Evolutionary conservation across 495 filamentous ascomycete species (phyloP), one percentile per base, ranked within the genome.

Genomic region (Trichoderma erinaceum): DNA sequence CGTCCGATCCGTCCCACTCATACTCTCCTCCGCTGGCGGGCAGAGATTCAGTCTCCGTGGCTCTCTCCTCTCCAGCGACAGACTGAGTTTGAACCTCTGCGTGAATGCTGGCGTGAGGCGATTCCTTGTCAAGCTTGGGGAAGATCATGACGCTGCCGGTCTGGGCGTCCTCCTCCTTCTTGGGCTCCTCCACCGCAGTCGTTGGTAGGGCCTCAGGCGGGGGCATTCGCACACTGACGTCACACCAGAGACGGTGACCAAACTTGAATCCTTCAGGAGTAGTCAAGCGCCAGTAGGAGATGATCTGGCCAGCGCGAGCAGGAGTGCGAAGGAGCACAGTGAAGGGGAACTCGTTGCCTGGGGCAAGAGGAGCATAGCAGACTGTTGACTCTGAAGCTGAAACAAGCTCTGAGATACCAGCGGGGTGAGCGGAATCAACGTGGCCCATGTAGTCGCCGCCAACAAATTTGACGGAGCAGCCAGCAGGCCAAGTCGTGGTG

Each of bases 271-370:
- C 92, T 69, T 93, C 88, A 32, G 88, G 84, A 63, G 90, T 85
- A 70, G 92, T 95, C 72, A 98, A 84, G 68, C 93, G 92, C 96
- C 96, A 99, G 84, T 97, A 97, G 12, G 94, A 97, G 71, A 97
- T 92, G 69, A 87, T 80, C 70, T 89, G 89, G 27, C 93, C 91
- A 50, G 75, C 70, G 50, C 90, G 87, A 25, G 79, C 79, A 41
- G 94, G 92, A 35, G 92, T 89, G 72, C 90, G 90, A 75, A 99
- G 86, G 52, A 87, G 80, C 64, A 99, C 90, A 56, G 88, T 90
- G 81, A 98, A 99, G 41, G 88, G 82, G 67, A 87, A 85, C 72
- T 87, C 84, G 72, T 95, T 84, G 18, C 92, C 93, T 38, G 88
- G 85, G 61, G 83, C 81, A 64, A 97, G 79, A 21, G 87, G 78